Evolutionary conservation across 495 filamentous ascomycete species (phyloP), one percentile per base, ranked within the genome.

Genomic region (Stereocaulon alpinum): DNA sequence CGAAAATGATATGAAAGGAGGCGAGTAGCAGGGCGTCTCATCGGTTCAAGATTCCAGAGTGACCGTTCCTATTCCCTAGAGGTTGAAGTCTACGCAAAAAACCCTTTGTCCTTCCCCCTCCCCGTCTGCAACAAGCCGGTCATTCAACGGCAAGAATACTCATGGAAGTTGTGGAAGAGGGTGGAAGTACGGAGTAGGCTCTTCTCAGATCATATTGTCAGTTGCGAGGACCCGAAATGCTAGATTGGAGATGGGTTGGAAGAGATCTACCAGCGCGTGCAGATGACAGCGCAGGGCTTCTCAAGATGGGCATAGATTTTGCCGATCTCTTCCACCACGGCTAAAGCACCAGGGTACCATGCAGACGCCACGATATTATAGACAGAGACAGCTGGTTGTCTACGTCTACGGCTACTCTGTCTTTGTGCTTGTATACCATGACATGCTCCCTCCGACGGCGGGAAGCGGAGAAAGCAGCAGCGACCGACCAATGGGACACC

Each of bases 281-380:
- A 37, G 49, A 17, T 30, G 24, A n/a, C 48, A n/a, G 18, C 22
- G n/a, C n/a, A 52, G 6, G 30, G 27, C 49, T 30, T 34, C 14
- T 44, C 42, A 17, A 44, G 42, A 44, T 44, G 15, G 15, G 17
- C 17, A 30, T 32, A 11, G 34, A 18, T 32, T 52, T 37, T 30
- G 49, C 49, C 49, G 49, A 52, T 52, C 30, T 17, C 2, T 52
- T 52, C 49, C 32, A 34, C 49, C 30, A 52, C 49, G 49, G 30
- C 49, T 52, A 32, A 37, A 52, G 0, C 42, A 44, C 42, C 18
- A 44, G 12, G 34, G 34, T 6, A 9, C 34, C 34, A 44, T 44
- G 42, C 42, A 44, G 14, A 32, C 34, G 29, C 30, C 34, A 37
- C 34, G 34, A 37, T 37, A 37, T 37, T 12, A 10, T 37, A 12